Percentiles rank a stretch among this genome's conserved stretches.
Conservation (phyloP, 2,329 filamentous ascomycete genomes). For the Plenodomus tracheiphilus region DNA sequence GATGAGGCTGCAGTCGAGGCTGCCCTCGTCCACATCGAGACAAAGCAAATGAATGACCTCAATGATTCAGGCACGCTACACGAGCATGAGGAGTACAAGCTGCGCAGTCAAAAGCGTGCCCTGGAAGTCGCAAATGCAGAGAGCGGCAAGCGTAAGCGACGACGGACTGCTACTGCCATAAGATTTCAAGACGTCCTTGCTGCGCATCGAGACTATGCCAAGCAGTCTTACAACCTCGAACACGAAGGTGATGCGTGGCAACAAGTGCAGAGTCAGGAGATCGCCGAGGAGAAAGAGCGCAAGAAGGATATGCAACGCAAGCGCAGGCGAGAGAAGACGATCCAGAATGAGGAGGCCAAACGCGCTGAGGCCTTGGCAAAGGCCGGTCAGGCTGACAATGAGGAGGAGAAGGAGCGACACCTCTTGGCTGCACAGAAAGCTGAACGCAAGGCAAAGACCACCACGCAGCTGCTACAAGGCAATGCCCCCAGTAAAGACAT, state of each 20-base stretch:
- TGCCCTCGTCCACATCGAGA: constrained; percentile 63
- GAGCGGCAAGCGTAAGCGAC: constrained; percentile 66
- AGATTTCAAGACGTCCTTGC: constrained; percentile 63
- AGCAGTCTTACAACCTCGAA: constrained; percentile 73
- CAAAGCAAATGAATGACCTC: constrained; percentile 60
- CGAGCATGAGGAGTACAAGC: constrained; percentile 58
- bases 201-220: constrained; percentile 70
- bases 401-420: constrained; percentile 78
- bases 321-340: constrained; percentile 89
- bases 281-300: constrained; percentile 94
- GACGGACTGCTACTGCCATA: constrained; percentile 59
- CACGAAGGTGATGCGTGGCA: constrained; percentile 81
- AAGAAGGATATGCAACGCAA: constrained; percentile 99
- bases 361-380: constrained; percentile 77
- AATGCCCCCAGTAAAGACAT: constrained; percentile 75
- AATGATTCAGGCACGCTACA: constrained; percentile 57
- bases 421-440: constrained; percentile 85
- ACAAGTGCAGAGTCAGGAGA: constrained; percentile 85
- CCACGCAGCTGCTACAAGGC: constrained; percentile 82
- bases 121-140: constrained; percentile 69
- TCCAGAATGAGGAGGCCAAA: constrained; percentile 84
- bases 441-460: constrained; percentile 90
- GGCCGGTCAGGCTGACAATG: constrained; percentile 77
- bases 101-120: constrained; percentile 66
- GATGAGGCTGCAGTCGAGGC: constrained; percentile 70